These are phyloP conservation scores for Paracoccidioides lutzii DNA, from an alignment of 2,329 filamentous ascomycete species.

Conservation along the genomic window DNA sequence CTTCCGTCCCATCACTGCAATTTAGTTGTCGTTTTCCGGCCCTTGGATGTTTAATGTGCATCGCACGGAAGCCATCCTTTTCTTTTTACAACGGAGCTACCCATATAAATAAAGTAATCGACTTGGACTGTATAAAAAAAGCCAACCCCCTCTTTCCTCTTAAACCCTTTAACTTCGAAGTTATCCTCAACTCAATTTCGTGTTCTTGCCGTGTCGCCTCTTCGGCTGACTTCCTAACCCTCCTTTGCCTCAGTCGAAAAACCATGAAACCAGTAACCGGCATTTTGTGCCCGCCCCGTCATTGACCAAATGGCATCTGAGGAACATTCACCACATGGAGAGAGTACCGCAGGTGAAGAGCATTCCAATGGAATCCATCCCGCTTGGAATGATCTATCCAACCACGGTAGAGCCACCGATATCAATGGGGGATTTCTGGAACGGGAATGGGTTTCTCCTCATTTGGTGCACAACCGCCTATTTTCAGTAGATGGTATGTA, in stretches of 20 bases:
- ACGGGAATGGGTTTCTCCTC: conserved; percentile 10
- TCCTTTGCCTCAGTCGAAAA: not conserved
- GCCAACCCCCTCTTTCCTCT: not conserved
- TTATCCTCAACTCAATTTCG: not conserved
- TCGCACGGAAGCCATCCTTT: not conserved
- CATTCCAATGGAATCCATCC: conserved; percentile 4
- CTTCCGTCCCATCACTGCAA: not conserved
- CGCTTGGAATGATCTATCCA: conserved; percentile 9
- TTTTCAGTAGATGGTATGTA: not conserved
- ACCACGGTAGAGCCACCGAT: conserved; percentile 1
- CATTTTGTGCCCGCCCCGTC: not conserved
- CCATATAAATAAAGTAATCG: not conserved
- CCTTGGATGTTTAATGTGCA: not conserved
- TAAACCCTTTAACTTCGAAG: not conserved
- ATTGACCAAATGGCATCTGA: not conserved
- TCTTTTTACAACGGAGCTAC: not conserved
- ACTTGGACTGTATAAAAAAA: not conserved
- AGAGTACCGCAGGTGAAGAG: not conserved
- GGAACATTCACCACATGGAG: not conserved
- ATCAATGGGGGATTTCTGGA: conserved; percentile 6
- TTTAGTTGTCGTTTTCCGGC: not conserved
- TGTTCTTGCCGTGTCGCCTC: not conserved
- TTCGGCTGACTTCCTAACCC: not conserved
- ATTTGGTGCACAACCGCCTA: conserved; percentile 4
- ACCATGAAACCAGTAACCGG: not conserved